Percentiles rank a stretch among this genome's conserved stretches.
phyloP scores from a whole-genome alignment of 2,329 filamentous ascomycete genomes.

The Capronia epimyces region DNA sequence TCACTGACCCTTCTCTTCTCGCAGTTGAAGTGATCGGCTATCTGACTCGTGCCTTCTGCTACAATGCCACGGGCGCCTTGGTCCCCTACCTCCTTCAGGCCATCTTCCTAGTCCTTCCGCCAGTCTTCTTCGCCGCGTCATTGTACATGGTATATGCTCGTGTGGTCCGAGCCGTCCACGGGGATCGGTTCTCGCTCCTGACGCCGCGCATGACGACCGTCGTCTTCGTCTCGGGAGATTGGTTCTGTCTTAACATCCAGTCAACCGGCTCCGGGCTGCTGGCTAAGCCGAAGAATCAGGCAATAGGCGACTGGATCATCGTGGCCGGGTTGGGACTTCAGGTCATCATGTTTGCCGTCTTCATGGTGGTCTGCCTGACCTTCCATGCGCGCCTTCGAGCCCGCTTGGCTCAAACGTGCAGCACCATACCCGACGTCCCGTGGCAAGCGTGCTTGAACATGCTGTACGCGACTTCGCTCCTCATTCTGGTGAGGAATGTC shows the following conservation, averaged over 20 bases:
- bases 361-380: slow-evolving; percentile 26
- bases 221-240: slow-evolving; percentile 40
- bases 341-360: slow-evolving; percentile 30
- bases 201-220: slow-evolving; percentile 36
- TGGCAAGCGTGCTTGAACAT: slow-evolving; percentile 38
- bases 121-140: slow-evolving; percentile 44
- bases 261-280: slow-evolving; percentile 37
- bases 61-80: slow-evolving; percentile 5
- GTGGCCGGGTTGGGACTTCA: slow-evolving; percentile 31
- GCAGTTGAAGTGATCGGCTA: slow-evolving; percentile 39
- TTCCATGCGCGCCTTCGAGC: slow-evolving; percentile 28
- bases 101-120: slow-evolving; percentile 43
- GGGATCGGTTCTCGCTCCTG: slow-evolving; percentile 35
- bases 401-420: slow-evolving; percentile 30
- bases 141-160: slow-evolving; percentile 45
- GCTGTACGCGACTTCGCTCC: slow-evolving; percentile 27
- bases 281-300: slow-evolving; percentile 18
- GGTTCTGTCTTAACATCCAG: slow-evolving; percentile 44
- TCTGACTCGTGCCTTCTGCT: slow-evolving; percentile 29
- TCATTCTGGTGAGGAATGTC: slow-evolving; percentile 32
- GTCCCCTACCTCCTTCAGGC: slow-evolving; percentile 33
- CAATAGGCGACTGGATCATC: slow-evolving; percentile 17
- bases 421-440: slow-evolving; percentile 18
- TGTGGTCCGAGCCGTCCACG: slow-evolving; percentile 36
- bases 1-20: slow-evolving; percentile 1